Percentiles rank a stretch among this genome's conserved stretches.
phyloP scores from a whole-genome alignment of 768 basidiomycete species.

The Suillus paluster region DNA sequence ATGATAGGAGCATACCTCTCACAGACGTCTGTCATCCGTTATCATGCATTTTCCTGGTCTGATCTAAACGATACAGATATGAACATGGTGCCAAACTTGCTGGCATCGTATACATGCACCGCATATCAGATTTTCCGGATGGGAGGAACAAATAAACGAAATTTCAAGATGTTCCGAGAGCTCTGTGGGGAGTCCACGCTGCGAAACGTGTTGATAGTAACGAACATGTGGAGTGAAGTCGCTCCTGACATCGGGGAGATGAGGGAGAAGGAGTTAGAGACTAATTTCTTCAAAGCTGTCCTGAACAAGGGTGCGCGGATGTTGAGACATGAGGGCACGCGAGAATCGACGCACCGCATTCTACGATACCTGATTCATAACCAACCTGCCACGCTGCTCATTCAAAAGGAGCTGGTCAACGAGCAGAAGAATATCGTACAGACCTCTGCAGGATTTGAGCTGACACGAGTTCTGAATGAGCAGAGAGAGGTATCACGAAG shows the following conservation, averaged over 20 bases:
- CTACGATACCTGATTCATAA: conserved; percentile 42
- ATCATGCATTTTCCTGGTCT: neutral
- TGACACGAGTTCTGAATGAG: conserved; percentile 46
- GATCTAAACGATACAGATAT: neutral
- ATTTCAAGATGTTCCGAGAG: conserved; percentile 46
- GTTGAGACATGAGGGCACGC: conserved; percentile 39
- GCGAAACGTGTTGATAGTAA: conserved; percentile 46
- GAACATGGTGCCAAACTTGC: conserved; percentile 30
- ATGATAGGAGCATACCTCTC: conserved; percentile 39
- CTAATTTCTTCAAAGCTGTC: conserved; percentile 46
- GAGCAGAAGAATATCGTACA: conserved; percentile 44
- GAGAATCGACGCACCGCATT: conserved; percentile 44
- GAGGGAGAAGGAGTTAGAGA: conserved; percentile 44
- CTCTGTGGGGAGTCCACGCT: conserved; percentile 49
- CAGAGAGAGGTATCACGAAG: conserved; percentile 43
- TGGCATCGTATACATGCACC: conserved; percentile 50
- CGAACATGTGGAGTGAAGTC: conserved; percentile 50
- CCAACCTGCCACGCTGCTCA: conserved; percentile 42
- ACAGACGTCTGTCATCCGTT: conserved; percentile 11
- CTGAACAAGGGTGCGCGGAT: conserved; percentile 45
- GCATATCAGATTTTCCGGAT: conserved; percentile 47
- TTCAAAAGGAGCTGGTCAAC: conserved; percentile 49
- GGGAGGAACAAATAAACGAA: conserved; percentile 43
- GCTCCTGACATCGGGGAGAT: conserved; percentile 28
- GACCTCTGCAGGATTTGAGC: conserved; percentile 50